Evolutionary conservation across 352 stramenopile species (phyloP), one percentile per base, ranked within the genome.

Genomic region (Pythium insidiosum): DNA sequence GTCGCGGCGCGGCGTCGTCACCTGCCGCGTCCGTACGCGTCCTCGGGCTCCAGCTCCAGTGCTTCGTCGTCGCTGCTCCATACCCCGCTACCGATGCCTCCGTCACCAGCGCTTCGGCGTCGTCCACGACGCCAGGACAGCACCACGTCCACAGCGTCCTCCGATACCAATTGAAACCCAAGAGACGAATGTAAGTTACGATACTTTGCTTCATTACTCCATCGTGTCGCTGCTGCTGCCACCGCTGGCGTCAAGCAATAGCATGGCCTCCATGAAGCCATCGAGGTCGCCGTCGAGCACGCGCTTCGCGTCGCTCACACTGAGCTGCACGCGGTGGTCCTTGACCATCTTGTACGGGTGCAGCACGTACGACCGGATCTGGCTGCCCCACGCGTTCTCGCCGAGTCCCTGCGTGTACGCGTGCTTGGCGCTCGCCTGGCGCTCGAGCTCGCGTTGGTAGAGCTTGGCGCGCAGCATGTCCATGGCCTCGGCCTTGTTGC

Each of bases 271-370:
- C 44, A 90, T 88, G 36, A 90, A 88, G 13, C 53, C 50, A 29
- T 94, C 73, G 18, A 95, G 69, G 36, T 96, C 69, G 19, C 94
- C 94, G 53, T 97, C 85, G 13, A 98, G 63, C 47, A 98, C 88
- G 18, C 70, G 73, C 30, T 89, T 50, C 0, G 82, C 74, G 61
- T 97, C 76, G 10, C 62, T 79, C 38, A 82, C 88, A n/a, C 95
- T 81, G 59, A 85, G 85, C 19, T 94, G 92, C 2, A 84, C 97
- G 37, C 90, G 71, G 58, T 95, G 78, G 58, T 98, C 94, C 52
- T 99, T 99, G 29, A 99, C 90, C 63, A 99, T 81, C 59, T 98
- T 97, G 74, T 99, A 99, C 13, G 96, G 96, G 55, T 98, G 93
- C 58, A 99, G 59, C 40, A 95, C 75, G 63, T 99, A 99, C 63